Evolutionary conservation across 495 filamentous ascomycete genomes (phyloP).

Genomic region (Lichenothelia convexa): DNA sequence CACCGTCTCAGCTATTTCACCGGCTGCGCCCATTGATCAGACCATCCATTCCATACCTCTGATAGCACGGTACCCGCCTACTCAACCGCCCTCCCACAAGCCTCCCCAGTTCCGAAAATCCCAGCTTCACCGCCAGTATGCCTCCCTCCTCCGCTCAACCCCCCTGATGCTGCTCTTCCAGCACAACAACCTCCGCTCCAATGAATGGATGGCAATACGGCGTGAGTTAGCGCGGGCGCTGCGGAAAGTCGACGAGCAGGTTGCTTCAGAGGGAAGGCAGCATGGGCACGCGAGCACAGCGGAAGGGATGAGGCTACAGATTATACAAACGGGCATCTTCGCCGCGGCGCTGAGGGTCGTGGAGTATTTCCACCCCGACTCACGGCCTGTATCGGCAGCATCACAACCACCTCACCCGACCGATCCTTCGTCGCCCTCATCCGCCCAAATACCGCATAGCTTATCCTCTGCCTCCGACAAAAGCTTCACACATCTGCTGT

Average conservation of each 20-base stretch:
- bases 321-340: slow-evolving; percentile 79
- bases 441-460: slow-evolving; percentile 15
- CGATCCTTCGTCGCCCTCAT: slow-evolving; percentile 15
- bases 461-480: slow-evolving; percentile 23
- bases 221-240: slow-evolving; percentile 61
- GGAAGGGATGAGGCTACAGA: slow-evolving; percentile 51
- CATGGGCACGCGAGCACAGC: slow-evolving; percentile 24
- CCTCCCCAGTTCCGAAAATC: slow-evolving; percentile 75
- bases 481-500: slow-evolving; percentile 57
- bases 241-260: slow-evolving; percentile 39
- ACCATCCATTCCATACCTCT: slow-evolving; percentile 35
- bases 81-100: slow-evolving; percentile 76
- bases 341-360: slow-evolving; percentile 63
- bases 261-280: slow-evolving; percentile 27
- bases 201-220: slow-evolving; percentile 73
- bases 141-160: slow-evolving; percentile 73
- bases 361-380: slow-evolving; percentile 60
- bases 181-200: slow-evolving; percentile 81
- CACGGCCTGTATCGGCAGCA: too few species aligned
- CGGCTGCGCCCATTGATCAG: slow-evolving; percentile 29
- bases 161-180: slow-evolving; percentile 87
- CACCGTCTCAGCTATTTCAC: slow-evolving; percentile 29
- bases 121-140: slow-evolving; percentile 87
- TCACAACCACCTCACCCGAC: slow-evolving; percentile 9
- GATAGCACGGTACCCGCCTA: slow-evolving; percentile 39